These are phyloP conservation scores for Apophysomyces sp. DNA, from an alignment of 371 early-diverging fungal genomes.

Conservation along the genomic window DNA sequence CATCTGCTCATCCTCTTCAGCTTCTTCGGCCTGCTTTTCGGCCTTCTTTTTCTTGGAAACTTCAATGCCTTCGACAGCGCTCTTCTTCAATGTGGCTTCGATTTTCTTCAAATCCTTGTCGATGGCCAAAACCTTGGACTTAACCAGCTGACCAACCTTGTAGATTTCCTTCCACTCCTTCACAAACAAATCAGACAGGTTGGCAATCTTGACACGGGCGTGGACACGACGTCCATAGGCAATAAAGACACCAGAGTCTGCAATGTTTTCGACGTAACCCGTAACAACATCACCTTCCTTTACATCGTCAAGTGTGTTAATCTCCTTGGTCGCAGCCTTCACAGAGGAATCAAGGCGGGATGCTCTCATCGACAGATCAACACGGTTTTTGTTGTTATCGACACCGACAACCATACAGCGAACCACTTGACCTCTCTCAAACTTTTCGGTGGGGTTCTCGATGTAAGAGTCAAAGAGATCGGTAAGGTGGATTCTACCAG, in stretches of 20 bases:
- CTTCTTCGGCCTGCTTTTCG: slow-evolving; percentile 25
- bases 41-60: slow-evolving; percentile 28
- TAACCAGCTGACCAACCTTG: slow-evolving; percentile 74
- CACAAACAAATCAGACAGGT: slow-evolving; percentile 84
- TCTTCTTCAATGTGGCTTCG: slow-evolving; percentile 62
- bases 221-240: slow-evolving; percentile 58
- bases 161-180: slow-evolving; percentile 78
- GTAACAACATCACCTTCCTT: slow-evolving; percentile 55
- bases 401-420: slow-evolving; percentile 51
- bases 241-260: slow-evolving; percentile 78
- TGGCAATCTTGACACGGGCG: slow-evolving; percentile 84
- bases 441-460: slow-evolving; percentile 49
- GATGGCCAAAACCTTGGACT: slow-evolving; percentile 68
- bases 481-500: slow-evolving; percentile 62
- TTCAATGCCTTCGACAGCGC: slow-evolving; percentile 26
- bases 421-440: slow-evolving; percentile 51
- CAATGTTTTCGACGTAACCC: slow-evolving; percentile 76
- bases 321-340: slow-evolving; percentile 32
- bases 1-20: slow-evolving; percentile 42
- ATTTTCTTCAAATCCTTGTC: slow-evolving; percentile 58
- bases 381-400: slow-evolving; percentile 46
- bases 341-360: slow-evolving; percentile 49
- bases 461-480: slow-evolving; percentile 60
- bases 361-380: slow-evolving; percentile 67
- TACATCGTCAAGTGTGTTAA: slow-evolving; percentile 50